These are phyloP conservation scores for Kalmusia sp. DNA, from an alignment of 2,329 filamentous ascomycete genomes.

Conservation along the genomic window DNA sequence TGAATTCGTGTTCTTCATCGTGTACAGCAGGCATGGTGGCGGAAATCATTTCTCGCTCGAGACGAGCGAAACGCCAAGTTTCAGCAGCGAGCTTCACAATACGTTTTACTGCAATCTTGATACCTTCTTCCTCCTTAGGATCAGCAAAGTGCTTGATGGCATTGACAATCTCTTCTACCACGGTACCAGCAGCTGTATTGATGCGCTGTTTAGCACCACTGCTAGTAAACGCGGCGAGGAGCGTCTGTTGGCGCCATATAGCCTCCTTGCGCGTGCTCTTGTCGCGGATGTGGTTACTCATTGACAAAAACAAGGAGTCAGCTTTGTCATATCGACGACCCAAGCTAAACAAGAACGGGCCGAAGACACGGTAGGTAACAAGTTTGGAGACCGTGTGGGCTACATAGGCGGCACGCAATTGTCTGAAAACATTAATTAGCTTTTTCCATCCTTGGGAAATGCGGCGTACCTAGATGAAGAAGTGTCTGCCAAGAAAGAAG, in stretches of 20 bases:
- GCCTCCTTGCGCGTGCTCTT: slow-evolving; percentile 65
- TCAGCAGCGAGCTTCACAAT: slow-evolving; percentile 66
- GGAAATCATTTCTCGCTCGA: slow-evolving; percentile 63
- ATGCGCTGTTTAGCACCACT: slow-evolving; percentile 64
- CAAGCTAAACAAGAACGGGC: slow-evolving; percentile 64
- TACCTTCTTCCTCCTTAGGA: slow-evolving; percentile 57
- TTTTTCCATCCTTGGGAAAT: neutral
- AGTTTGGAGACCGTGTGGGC: slow-evolving; percentile 64
- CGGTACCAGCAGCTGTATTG: slow-evolving; percentile 61
- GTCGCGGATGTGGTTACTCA: slow-evolving; percentile 63
- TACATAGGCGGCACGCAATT: slow-evolving; percentile 61
- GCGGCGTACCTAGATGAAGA: slow-evolving; percentile 51
- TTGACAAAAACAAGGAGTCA: slow-evolving; percentile 62
- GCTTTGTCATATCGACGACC: slow-evolving; percentile 62
- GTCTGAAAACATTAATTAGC: slow-evolving; percentile 33
- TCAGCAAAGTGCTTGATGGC: slow-evolving; percentile 62
- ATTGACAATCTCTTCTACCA: slow-evolving; percentile 64
- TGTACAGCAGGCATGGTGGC: slow-evolving; percentile 56
- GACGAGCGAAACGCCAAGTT: slow-evolving; percentile 64
- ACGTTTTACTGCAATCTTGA: slow-evolving; percentile 58
- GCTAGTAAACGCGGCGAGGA: slow-evolving; percentile 64
- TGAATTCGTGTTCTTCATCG: slow-evolving; percentile 42
- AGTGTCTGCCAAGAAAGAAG: slow-evolving; percentile 62
- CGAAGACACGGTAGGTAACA: slow-evolving; percentile 63
- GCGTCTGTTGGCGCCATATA: slow-evolving; percentile 65